phyloP scores from a whole-genome alignment of 306 rosid genomes.

The Corylus avellana region DNA sequence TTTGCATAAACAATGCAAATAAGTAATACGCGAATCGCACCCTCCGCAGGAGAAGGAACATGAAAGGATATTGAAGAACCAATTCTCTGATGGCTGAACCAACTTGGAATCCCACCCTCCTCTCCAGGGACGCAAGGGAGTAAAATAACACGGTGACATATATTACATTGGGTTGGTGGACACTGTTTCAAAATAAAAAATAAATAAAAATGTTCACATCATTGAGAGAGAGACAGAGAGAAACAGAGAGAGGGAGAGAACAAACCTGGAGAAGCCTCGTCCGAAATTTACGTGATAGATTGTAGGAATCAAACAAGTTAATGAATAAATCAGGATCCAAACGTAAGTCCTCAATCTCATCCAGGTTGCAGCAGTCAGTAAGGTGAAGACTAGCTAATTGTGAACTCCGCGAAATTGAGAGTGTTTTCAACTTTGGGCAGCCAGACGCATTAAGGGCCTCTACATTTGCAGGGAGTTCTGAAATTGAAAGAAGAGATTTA shows the following conservation, averaged over 20 bases:
- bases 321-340: not conserved
- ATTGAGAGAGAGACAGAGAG: not conserved
- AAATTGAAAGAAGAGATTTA: not conserved
- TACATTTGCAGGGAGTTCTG: not conserved
- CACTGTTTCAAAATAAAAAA: not conserved
- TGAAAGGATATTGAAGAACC: not conserved
- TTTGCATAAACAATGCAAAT: not conserved
- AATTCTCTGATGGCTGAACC: not conserved
- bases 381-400: not conserved
- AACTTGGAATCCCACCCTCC: not conserved
- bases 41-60: not conserved
- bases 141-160: not conserved
- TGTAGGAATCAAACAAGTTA: not conserved
- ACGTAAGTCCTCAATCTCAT: not conserved
- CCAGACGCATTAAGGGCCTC: not conserved
- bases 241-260: not conserved
- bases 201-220: not conserved
- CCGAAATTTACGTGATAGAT: not conserved
- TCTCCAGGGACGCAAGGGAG: not conserved
- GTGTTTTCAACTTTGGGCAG: not conserved
- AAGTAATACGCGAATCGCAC: not conserved
- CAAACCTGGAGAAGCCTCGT: not conserved
- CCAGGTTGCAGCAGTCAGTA: not conserved
- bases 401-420: not conserved
- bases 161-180: not conserved